These are phyloP conservation scores for Epichloe sibirici DNA, from an alignment of 2,329 filamentous ascomycete species.

Conservation along the genomic window DNA sequence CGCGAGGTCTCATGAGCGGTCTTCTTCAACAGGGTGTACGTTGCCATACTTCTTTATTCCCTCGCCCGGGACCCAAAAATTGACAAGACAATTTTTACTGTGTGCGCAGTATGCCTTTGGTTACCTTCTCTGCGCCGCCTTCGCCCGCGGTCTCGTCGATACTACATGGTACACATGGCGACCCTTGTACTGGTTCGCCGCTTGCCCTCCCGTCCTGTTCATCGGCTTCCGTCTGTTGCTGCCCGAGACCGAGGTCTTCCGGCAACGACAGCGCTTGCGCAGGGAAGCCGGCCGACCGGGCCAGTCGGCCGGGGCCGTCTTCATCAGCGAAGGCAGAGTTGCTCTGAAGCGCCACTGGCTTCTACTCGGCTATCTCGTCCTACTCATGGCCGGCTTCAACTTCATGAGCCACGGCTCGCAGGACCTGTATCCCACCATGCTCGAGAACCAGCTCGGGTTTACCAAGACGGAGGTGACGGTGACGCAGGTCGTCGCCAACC, in stretches of 20 bases:
- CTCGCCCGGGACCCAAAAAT: no score
- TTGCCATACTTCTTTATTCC: slow-evolving; percentile 3
- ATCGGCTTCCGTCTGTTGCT: slow-evolving; percentile 68
- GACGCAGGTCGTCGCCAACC: slow-evolving; percentile 59
- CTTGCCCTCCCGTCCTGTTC: slow-evolving; percentile 66
- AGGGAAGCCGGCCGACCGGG: slow-evolving; percentile 21
- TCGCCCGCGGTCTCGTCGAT: slow-evolving; percentile 54
- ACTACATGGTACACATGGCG: slow-evolving; percentile 74
- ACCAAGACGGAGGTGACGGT: slow-evolving; percentile 47
- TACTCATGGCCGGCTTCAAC: slow-evolving; percentile 86
- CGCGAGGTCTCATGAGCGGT: slow-evolving; percentile 62
- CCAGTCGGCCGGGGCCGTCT: slow-evolving; percentile 39
- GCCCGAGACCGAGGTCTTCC: slow-evolving; percentile 66
- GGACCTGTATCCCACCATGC: slow-evolving; percentile 49
- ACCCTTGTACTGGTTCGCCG: slow-evolving; percentile 82
- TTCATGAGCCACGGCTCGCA: slow-evolving; percentile 75
- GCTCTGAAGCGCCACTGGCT: slow-evolving; percentile 72
- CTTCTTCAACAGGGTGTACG: slow-evolving; percentile 58
- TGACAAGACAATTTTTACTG: neutral
- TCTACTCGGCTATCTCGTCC: slow-evolving; percentile 65
- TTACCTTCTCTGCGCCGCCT: slow-evolving; percentile 49
- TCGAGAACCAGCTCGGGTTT: slow-evolving; percentile 43
- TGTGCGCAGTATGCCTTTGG: slow-evolving; percentile 41
- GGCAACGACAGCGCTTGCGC: slow-evolving; percentile 52
- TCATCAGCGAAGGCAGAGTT: slow-evolving; percentile 65